Base-by-base conservation (phyloP, 257 asterid genomes). In the Fraxinus americana region DNA sequence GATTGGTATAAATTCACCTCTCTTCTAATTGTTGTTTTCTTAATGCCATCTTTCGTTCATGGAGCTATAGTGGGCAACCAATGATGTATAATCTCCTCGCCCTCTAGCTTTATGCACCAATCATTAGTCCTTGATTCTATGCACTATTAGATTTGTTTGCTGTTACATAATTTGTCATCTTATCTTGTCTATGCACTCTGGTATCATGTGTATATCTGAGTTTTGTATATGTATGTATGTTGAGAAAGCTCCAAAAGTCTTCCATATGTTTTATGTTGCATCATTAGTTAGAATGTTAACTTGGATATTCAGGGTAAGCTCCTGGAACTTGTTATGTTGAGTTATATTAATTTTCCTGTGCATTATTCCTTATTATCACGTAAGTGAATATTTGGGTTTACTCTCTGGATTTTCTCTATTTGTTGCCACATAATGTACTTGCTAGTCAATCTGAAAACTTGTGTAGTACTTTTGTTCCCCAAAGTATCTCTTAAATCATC, bases 1-100 rank as follows among this genome's bases (percentile, higher is more conserved):
- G 75, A 77, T 75, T 39, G 99, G 99, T 96, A 89, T 21, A 21
- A 32, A 19, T 67, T 30, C 61, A 52, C 21, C 23, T 29, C 21
- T n/a, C 12, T n/a, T 45, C 57, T 34, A 59, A 43, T 59, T n/a
- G 67, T 8, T 59, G 27, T 21, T 52, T 21, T 59, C 67, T 59
- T 59, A 21, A n/a, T 59, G 13, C 7, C 67, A 21, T 59, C 30
- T 6, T 59, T 59, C 67, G 21, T 8, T n/a, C 27, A 23, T 59
- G 59, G 14, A 16, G 1, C n/a, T 48, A 14, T 48, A 14, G n/a
- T 48, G n/a, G 59, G 59, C 17, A 11, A 48, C n/a, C 59, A 5
- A 48, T 48, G n/a, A 48, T 48, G 14, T 14, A 48, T 48, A 48
- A 48, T 48, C n/a, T 48, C 21, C 21, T 48, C 4, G 21, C 59